Evolutionary conservation across 129 eudicot genomes (phyloP).

Genomic region (Kitagawia praeruptora): DNA sequence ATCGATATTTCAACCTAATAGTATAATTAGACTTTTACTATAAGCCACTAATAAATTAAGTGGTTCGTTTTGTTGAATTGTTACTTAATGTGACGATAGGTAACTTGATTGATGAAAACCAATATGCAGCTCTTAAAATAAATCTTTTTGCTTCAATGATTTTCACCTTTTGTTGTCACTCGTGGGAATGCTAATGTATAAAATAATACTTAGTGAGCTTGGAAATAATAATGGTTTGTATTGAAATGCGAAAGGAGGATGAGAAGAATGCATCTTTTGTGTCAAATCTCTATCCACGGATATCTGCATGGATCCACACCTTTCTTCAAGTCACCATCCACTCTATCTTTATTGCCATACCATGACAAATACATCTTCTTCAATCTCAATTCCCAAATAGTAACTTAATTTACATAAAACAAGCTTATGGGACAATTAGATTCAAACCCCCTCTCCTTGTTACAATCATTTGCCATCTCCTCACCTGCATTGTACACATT

Average conservation of each 20-base stretch:
- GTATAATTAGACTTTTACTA: not conserved
- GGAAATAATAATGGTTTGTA: conserved; percentile 21
- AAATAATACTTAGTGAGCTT: not conserved
- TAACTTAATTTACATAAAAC: conserved; percentile 30
- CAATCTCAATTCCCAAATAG: conserved; percentile 15
- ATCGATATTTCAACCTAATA: too few relatives aligned
- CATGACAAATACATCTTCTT: conserved; percentile 49
- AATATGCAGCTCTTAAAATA: not conserved
- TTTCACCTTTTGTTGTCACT: not conserved
- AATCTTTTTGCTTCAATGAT: not conserved
- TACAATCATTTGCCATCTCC: not conserved
- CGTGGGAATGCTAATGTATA: not conserved
- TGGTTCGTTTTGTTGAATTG: not conserved
- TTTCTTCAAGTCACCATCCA: conserved; percentile 64
- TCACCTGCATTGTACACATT: conserved; percentile 21
- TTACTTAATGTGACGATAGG: not conserved
- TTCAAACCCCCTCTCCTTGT: conserved; percentile 17
- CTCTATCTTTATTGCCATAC: conserved; percentile 60
- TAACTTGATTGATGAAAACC: not conserved
- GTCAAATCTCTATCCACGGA: conserved; percentile 89
- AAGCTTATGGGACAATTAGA: conserved; percentile 4
- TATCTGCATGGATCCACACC: conserved; percentile 67
- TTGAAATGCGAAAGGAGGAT: conserved; percentile 15
- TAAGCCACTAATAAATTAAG: too few relatives aligned
- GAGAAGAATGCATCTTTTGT: conserved; percentile 34